Percentiles rank a stretch among this genome's conserved stretches.
Conservation (phyloP, 2,329 filamentous ascomycete genomes). For the Penicillium sp. region DNA sequence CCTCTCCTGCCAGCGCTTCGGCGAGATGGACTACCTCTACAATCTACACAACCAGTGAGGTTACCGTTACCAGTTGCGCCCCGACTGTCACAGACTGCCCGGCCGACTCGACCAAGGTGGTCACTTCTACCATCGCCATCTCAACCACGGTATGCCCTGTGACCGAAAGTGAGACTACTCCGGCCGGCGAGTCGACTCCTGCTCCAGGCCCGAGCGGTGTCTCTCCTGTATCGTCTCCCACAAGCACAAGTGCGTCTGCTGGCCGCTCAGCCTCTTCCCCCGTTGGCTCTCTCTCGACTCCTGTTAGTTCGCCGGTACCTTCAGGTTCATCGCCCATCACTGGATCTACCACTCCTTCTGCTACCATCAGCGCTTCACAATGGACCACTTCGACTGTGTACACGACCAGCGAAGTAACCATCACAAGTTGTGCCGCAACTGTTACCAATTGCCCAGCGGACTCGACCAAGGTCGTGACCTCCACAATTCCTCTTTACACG, state of each 20-base stretch:
- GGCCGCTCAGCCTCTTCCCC: neutral
- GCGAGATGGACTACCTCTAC: neutral
- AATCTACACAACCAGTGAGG: neutral
- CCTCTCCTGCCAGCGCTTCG: conserved; percentile 11
- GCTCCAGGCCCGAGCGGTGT: neutral
- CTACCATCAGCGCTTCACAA: conserved; percentile 12
- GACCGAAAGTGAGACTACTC: neutral
- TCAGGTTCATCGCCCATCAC: neutral
- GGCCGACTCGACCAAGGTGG: neutral
- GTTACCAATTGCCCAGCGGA: neutral
- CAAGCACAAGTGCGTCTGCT: neutral
- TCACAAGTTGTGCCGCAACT: neutral
- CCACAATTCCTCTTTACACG: neutral
- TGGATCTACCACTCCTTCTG: neutral
- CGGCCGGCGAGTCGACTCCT: neutral
- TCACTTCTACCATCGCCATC: neutral
- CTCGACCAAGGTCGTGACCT: neutral
- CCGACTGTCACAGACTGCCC: neutral
- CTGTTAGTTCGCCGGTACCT: neutral
- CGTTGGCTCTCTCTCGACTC: neutral
- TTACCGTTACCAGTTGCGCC: neutral
- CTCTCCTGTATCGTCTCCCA: neutral
- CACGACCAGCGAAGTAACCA: neutral
- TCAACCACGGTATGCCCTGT: neutral
- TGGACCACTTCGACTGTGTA: neutral